Conservation (phyloP, 2,329 filamentous ascomycete genomes). For the Metarhizium rileyi region DNA sequence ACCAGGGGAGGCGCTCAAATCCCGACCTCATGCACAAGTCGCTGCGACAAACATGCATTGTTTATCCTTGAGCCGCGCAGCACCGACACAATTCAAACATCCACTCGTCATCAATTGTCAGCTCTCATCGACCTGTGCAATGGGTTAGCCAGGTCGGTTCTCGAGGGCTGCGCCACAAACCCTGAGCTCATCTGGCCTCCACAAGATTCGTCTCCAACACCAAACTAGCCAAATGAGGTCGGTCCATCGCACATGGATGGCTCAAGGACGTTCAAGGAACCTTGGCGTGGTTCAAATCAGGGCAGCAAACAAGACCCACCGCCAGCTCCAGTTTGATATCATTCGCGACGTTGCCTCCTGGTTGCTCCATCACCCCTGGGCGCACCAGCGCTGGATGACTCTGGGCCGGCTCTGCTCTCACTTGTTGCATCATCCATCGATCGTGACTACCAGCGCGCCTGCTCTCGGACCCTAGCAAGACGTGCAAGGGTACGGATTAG, state of each 20-base stretch:
- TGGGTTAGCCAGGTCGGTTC: neutral
- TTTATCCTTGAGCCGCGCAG: neutral
- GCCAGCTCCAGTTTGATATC: neutral
- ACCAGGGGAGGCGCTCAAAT: neutral
- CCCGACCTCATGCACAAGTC: neutral
- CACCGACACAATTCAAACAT: neutral
- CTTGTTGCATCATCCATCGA: neutral
- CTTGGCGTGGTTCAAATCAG: slow-evolving; percentile 5
- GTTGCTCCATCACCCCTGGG: slow-evolving; percentile 2
- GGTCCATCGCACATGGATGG: neutral
- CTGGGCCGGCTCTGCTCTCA: too few species aligned
- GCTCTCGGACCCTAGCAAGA: neutral
- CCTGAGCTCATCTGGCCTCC: neutral
- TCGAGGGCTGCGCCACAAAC: neutral
- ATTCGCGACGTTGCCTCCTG: neutral
- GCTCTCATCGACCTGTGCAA: neutral
- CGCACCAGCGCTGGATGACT: neutral
- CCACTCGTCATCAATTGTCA: neutral
- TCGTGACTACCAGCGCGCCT: neutral
- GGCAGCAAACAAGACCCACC: slow-evolving; percentile 3
- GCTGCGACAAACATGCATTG: neutral
- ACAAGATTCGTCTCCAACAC: neutral
- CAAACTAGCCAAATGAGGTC: neutral
- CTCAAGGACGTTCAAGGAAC: neutral
- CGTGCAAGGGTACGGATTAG: neutral